These are phyloP conservation scores for Phytophthora boehmeriae DNA, from an alignment of 352 stramenopile genomes.

Conservation along the genomic window DNA sequence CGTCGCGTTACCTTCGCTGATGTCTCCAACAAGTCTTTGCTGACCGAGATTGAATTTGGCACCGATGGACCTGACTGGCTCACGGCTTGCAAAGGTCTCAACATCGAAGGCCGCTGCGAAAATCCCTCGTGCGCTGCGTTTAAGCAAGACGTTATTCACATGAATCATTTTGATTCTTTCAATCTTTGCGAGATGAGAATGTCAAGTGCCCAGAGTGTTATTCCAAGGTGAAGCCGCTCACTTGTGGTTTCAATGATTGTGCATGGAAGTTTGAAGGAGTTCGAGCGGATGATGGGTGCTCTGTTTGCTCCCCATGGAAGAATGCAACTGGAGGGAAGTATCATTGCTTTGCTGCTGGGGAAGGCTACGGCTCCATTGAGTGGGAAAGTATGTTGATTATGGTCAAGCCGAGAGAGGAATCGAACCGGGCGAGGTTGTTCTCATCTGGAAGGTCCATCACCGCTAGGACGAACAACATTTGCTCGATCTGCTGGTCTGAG, in stretches of 20 bases:
- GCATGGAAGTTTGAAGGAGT: slow-evolving; percentile 40
- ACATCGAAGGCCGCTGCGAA: slow-evolving; percentile 37
- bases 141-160: slow-evolving; percentile 22
- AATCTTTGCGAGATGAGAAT: slow-evolving; percentile 24
- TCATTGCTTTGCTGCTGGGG: slow-evolving; percentile 20
- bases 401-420: slow-evolving; percentile 3
- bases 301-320: slow-evolving; percentile 30
- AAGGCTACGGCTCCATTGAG: slow-evolving; percentile 5
- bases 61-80: slow-evolving; percentile 12
- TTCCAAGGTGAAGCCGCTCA: slow-evolving; percentile 18
- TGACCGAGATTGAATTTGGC: slow-evolving; percentile 19
- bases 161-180: slow-evolving; percentile 15
- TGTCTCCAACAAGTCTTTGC: slow-evolving; percentile 24
- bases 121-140: slow-evolving; percentile 22
- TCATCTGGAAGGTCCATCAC: neutral
- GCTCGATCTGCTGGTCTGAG: slow-evolving; percentile 9
- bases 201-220: slow-evolving; percentile 23
- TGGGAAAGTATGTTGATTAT: slow-evolving; percentile 25
- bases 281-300: neutral
- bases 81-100: slow-evolving; percentile 17
- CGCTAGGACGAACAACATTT: neutral
- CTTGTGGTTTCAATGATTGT: slow-evolving; percentile 44
- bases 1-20: slow-evolving; percentile 24
- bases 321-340: slow-evolving; percentile 17
- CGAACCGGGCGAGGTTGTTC: neutral